phyloP scores from a whole-genome alignment of 768 basidiomycete species.

The Termitomyces sp. region DNA sequence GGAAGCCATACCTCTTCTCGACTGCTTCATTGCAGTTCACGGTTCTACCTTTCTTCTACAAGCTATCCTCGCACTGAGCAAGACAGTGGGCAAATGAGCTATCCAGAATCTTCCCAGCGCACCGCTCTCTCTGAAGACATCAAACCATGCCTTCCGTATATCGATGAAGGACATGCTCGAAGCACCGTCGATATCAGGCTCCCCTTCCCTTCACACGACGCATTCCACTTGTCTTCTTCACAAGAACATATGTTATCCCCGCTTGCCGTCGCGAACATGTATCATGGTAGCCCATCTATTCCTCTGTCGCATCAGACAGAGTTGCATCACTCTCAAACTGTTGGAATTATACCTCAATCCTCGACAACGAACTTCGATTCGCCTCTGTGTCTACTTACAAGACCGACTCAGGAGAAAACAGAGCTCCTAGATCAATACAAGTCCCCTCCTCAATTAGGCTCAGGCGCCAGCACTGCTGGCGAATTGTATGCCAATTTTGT shows the following conservation, averaged over 20 bases:
- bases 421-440: background rate
- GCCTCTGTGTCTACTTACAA: background rate
- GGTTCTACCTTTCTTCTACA: background rate
- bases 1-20: background rate
- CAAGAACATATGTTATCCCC: background rate
- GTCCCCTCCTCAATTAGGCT: background rate
- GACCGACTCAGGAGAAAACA: background rate
- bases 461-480: background rate
- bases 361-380: background rate
- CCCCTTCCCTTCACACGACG: background rate
- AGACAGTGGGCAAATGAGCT: slow-evolving; percentile 2
- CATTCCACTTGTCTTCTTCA: background rate
- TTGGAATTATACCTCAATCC: background rate
- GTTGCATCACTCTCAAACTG: background rate
- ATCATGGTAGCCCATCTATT: background rate
- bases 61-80: background rate
- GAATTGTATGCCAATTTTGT: slow-evolving; percentile 1
- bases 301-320: background rate
- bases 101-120: slow-evolving; percentile 19
- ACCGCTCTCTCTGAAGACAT: slow-evolving; percentile 5
- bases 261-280: background rate
- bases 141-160: background rate
- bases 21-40: background rate
- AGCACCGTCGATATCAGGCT: background rate
- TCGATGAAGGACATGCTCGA: background rate